Percentiles rank a stretch among this genome's conserved stretches.
phyloP scores from a whole-genome alignment of 495 filamentous ascomycete species.

The Penicillium angulare region DNA sequence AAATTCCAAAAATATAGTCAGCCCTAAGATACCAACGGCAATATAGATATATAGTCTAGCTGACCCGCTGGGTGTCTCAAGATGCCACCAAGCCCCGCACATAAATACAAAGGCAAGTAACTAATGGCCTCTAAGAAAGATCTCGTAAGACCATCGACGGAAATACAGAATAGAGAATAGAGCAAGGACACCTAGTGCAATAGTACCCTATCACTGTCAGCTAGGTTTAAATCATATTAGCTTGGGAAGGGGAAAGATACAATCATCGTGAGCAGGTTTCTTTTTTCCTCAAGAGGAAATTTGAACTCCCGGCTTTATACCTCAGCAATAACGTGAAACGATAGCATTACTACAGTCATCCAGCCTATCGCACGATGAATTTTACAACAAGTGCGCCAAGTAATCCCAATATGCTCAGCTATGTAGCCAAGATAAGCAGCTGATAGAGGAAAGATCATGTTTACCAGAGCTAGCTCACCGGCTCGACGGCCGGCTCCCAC shows the following conservation, averaged over 20 bases:
- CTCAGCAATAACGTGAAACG: slow-evolving; percentile 10
- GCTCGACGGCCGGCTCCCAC: slow-evolving; percentile 10
- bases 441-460: slow-evolving; percentile 21
- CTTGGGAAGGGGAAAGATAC: neutral
- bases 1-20: slow-evolving; percentile 17
- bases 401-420: slow-evolving; percentile 25
- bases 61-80: slow-evolving; percentile 22
- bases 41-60: slow-evolving; percentile 28
- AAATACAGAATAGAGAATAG: slow-evolving; percentile 22
- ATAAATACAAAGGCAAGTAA: slow-evolving; percentile 20
- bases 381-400: slow-evolving; percentile 11
- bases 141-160: slow-evolving; percentile 26
- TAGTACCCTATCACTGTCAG: neutral
- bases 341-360: slow-evolving; percentile 16
- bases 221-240: neutral
- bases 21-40: slow-evolving; percentile 19
- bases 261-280: neutral
- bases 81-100: slow-evolving; percentile 24
- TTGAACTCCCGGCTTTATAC: slow-evolving; percentile 7
- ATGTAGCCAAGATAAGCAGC: slow-evolving; percentile 24
- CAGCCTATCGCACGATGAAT: slow-evolving; percentile 25
- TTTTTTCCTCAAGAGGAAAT: neutral
- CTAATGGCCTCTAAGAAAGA: slow-evolving; percentile 36
- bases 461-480: slow-evolving; percentile 19
- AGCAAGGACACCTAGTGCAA: slow-evolving; percentile 13